Conservation (phyloP, 1,284 basidiomycete species). For the Exobasidium cylindrosporum region DNA sequence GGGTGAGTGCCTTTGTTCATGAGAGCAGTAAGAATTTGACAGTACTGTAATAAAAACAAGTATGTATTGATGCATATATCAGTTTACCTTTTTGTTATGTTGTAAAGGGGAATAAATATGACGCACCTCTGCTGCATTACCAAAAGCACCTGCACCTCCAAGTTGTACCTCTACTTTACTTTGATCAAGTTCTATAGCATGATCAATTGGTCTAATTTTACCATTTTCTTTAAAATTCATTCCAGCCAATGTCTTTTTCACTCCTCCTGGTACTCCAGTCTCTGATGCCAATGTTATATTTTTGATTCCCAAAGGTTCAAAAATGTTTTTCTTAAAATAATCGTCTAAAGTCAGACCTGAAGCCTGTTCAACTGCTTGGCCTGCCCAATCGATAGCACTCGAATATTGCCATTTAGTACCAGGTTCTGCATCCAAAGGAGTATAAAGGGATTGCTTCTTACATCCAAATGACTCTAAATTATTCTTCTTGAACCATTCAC, state of each 20-base stretch:
- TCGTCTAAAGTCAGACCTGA: slow-evolving; percentile 34
- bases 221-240: slow-evolving; percentile 22
- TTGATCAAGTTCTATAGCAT: slow-evolving; percentile 27
- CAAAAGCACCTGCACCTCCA: slow-evolving; percentile 28
- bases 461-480: slow-evolving; percentile 22
- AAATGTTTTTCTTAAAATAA: slow-evolving; percentile 42
- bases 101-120: too few relatives aligned
- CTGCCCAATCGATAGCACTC: slow-evolving; percentile 35
- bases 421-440: slow-evolving; percentile 33
- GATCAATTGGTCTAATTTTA: slow-evolving; percentile 20
- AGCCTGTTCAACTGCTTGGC: slow-evolving; percentile 29
- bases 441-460: slow-evolving; percentile 20
- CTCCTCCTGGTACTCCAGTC: slow-evolving; percentile 2
- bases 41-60: too few relatives aligned
- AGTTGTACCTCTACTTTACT: slow-evolving; percentile 37
- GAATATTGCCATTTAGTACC: slow-evolving; percentile 42
- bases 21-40: slow-evolving; percentile 33
- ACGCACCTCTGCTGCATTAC: slow-evolving; percentile 23
- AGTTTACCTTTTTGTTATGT: too few relatives aligned
- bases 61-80: too few relatives aligned
- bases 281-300: slow-evolving; percentile 13
- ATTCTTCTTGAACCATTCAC: slow-evolving; percentile 20
- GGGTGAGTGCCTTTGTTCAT: slow-evolving; percentile 43
- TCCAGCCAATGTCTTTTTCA: slow-evolving; percentile 24
- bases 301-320: slow-evolving; percentile 39